phyloP scores from a whole-genome alignment of 2,329 filamentous ascomycete genomes.

The Sporothrix brasiliensis region DNA sequence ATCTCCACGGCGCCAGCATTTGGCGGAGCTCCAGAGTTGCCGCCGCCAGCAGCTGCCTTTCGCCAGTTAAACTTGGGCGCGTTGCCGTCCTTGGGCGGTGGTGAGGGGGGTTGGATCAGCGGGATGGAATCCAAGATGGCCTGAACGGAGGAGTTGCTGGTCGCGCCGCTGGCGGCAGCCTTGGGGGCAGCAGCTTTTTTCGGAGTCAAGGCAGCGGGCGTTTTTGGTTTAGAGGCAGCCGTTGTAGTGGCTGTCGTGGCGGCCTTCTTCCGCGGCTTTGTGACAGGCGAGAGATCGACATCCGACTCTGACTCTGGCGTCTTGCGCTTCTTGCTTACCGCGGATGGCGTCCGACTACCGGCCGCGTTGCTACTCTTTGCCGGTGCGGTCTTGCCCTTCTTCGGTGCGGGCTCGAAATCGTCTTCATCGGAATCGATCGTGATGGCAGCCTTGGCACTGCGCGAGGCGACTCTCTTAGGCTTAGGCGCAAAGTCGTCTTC shows the following conservation, averaged over 20 bases:
- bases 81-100: conserved; percentile 70
- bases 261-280: conserved; percentile 63
- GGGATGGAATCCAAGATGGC: conserved; percentile 87
- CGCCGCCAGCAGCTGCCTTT: conserved; percentile 60
- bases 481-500: conserved; percentile 69
- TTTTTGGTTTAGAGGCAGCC: conserved; percentile 53
- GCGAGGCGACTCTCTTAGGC: conserved; percentile 59
- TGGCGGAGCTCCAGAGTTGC: conserved; percentile 65
- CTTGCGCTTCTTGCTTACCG: conserved; percentile 58
- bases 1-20: conserved; percentile 68
- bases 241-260: conserved; percentile 40
- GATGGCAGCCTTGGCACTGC: conserved; percentile 45
- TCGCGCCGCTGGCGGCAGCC: conserved; percentile 48
- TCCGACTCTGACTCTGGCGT: conserved; percentile 58
- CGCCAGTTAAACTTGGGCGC: conserved; percentile 77
- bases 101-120: conserved; percentile 78
- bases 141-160: conserved; percentile 66
- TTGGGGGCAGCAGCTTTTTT: conserved; percentile 25
- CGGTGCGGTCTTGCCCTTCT: conserved; percentile 41
- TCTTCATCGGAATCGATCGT: conserved; percentile 43
- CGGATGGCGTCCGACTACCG: conserved; percentile 16
- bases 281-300: conserved; percentile 51
- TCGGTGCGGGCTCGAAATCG: conserved; percentile 39
- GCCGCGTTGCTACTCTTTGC: conserved; percentile 17
- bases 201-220: conserved; percentile 50